Evolutionary conservation across 2,329 filamentous ascomycete genomes (phyloP).

Genomic region (Didymella glomerata): DNA sequence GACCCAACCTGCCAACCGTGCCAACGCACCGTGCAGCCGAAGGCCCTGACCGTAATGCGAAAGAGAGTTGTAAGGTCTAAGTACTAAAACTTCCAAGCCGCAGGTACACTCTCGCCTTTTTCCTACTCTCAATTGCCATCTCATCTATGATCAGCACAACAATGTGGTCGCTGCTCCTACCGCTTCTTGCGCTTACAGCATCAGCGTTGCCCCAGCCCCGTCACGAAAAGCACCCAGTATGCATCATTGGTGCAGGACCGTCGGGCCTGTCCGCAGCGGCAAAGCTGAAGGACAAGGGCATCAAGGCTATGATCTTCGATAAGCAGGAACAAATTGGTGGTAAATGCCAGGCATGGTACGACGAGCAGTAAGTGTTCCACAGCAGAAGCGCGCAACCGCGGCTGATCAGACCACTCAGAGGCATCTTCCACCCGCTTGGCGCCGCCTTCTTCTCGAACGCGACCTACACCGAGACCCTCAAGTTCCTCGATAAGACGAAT

Average conservation of each 20-base stretch:
- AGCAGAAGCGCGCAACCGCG: constrained; percentile 36
- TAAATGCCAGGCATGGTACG: constrained; percentile 51
- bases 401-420: constrained; percentile 49
- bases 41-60: constrained; percentile 26
- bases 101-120: constrained; percentile 32
- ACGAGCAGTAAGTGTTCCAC: constrained; percentile 48
- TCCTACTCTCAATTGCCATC: constrained; percentile 30
- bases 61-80: constrained; percentile 25
- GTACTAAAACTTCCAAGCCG: constrained; percentile 38
- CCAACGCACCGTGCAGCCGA: constrained; percentile 50
- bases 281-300: constrained; percentile 46
- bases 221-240: constrained; percentile 43
- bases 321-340: constrained; percentile 48
- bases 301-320: constrained; percentile 49
- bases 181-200: constrained; percentile 34
- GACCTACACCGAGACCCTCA: constrained; percentile 47
- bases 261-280: constrained; percentile 48
- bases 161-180: constrained; percentile 37
- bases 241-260: constrained; percentile 51
- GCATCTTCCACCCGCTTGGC: constrained; percentile 51
- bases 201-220: constrained; percentile 39
- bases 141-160: constrained; percentile 28
- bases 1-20: constrained; percentile 45
- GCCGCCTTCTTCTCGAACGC: constrained; percentile 52
- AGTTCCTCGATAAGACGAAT: constrained; percentile 46